Conservation (phyloP, 1,284 basidiomycete species). For the Melanopsichium pennsylvanicum region DNA sequence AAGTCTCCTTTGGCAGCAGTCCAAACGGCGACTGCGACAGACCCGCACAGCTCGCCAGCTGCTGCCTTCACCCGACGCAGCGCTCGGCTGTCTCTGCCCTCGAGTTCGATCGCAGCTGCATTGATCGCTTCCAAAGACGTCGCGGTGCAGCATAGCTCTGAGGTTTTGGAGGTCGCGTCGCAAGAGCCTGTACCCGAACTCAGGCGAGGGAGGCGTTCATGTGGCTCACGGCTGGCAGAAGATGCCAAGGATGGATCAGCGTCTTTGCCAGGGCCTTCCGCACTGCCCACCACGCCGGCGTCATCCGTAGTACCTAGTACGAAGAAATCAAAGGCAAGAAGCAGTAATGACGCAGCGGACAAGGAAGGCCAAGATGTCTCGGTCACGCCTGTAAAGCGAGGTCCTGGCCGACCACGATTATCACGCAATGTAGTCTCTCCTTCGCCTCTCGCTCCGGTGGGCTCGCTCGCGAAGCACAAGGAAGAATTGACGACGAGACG, state of each 20-base stretch:
- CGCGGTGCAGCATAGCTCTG: background rate
- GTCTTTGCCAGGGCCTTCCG: too few relatives aligned
- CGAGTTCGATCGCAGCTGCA: background rate
- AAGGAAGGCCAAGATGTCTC: background rate
- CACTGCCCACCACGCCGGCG: too few relatives aligned
- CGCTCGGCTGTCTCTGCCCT: slow-evolving; percentile 18
- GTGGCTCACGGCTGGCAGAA: background rate
- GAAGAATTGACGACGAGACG: background rate
- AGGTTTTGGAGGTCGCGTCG: background rate
- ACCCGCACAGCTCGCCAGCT: background rate
- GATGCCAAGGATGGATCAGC: background rate
- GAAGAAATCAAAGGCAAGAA: too few relatives aligned
- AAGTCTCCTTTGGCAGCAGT: background rate
- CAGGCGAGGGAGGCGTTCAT: slow-evolving; percentile 5
- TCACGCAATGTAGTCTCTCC: background rate
- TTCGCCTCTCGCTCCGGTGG: background rate
- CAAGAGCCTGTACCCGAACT: background rate
- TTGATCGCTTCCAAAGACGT: background rate
- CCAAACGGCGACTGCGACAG: background rate
- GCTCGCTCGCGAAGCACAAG: background rate
- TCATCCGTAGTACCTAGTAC: too few relatives aligned
- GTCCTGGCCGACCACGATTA: slow-evolving; percentile 15
- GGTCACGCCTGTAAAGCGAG: slow-evolving; percentile 15
- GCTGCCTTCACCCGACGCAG: slow-evolving; percentile 20
- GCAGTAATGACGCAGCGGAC: background rate